A percentile compares a stretch with the other conserved stretches of the same genome.
Evolutionary conservation across 441 rosid species (phyloP).

Genomic region (Mallotus repandus): DNA sequence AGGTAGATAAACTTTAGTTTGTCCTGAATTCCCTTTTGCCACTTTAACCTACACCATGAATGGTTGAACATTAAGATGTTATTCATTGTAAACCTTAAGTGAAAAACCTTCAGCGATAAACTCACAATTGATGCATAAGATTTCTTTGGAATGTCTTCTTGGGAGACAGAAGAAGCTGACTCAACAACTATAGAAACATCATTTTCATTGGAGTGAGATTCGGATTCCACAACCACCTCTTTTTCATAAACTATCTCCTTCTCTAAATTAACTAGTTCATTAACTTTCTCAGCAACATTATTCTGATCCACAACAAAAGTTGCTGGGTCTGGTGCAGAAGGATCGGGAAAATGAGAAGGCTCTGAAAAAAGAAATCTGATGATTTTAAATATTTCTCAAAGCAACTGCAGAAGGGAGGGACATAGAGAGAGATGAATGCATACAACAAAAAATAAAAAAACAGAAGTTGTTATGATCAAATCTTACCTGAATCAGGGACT

Average conservation of each 20-base stretch:
- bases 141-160: slow-evolving; percentile 52
- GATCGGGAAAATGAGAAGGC: slow-evolving; percentile 37
- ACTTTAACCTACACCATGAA: slow-evolving; percentile 50
- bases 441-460: background rate
- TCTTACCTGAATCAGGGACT: slow-evolving; percentile 37
- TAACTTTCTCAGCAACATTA: slow-evolving; percentile 31
- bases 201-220: slow-evolving; percentile 33
- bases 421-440: background rate
- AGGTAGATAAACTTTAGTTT: slow-evolving; percentile 42
- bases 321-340: slow-evolving; percentile 38
- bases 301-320: slow-evolving; percentile 34
- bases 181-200: slow-evolving; percentile 38
- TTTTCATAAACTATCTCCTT: slow-evolving; percentile 32
- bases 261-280: slow-evolving; percentile 32
- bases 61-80: slow-evolving; percentile 11
- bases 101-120: slow-evolving; percentile 20
- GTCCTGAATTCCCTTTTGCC: slow-evolving; percentile 36
- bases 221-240: slow-evolving; percentile 34
- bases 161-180: slow-evolving; percentile 35
- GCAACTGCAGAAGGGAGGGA: background rate
- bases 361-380: slow-evolving; percentile 31
- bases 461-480: background rate
- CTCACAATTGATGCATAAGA: slow-evolving; percentile 78
- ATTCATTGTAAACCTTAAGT: slow-evolving; percentile 15
- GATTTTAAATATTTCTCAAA: background rate